A percentile compares a stretch with the other conserved stretches of the same genome.
phyloP scores from a whole-genome alignment of 805 yeast genomes.

The Metschnikowia kofuensis region DNA sequence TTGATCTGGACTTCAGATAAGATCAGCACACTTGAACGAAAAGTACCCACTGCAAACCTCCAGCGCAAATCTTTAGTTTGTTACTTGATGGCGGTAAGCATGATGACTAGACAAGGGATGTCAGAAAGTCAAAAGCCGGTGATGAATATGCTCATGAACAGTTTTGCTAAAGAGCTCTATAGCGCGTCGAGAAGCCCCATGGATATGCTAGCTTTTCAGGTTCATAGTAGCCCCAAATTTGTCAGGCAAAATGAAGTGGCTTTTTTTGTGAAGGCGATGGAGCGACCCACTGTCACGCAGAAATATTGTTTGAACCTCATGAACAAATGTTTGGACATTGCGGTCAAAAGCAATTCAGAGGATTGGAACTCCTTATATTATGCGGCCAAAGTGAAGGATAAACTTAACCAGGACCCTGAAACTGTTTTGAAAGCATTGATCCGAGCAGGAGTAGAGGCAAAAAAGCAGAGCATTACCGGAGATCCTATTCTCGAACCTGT shows the following conservation, averaged over 20 bases:
- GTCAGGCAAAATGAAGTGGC: constrained; percentile 26
- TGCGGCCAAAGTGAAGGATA: constrained; percentile 55
- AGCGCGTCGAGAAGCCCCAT: constrained; percentile 61
- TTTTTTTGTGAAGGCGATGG: constrained; percentile 23
- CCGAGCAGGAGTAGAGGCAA: constrained; percentile 45
- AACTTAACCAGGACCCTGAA: constrained; percentile 35
- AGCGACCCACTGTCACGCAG: constrained; percentile 20
- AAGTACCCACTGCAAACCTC: constrained; percentile 53
- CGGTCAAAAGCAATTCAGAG: constrained; percentile 39
- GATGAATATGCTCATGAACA: constrained; percentile 46
- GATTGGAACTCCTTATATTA: constrained; percentile 66
- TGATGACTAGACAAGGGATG: constrained; percentile 13
- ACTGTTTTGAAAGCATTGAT: constrained; percentile 41
- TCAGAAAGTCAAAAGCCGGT: constrained; percentile 26
- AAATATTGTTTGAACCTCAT: constrained; percentile 37
- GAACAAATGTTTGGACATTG: constrained; percentile 43
- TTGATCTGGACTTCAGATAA: constrained; percentile 91
- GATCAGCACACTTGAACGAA: constrained; percentile 59
- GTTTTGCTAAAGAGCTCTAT: constrained; percentile 58
- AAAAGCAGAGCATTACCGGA: constrained; percentile 32
- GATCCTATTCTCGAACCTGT: constrained; percentile 78
- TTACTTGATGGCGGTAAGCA: constrained; percentile 67
- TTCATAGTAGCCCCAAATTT: constrained; percentile 35
- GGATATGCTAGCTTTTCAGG: constrained; percentile 57
- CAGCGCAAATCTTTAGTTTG: constrained; percentile 73